Conservation (phyloP, 1,284 basidiomycete species). For the Violaceomyces palustris region DNA sequence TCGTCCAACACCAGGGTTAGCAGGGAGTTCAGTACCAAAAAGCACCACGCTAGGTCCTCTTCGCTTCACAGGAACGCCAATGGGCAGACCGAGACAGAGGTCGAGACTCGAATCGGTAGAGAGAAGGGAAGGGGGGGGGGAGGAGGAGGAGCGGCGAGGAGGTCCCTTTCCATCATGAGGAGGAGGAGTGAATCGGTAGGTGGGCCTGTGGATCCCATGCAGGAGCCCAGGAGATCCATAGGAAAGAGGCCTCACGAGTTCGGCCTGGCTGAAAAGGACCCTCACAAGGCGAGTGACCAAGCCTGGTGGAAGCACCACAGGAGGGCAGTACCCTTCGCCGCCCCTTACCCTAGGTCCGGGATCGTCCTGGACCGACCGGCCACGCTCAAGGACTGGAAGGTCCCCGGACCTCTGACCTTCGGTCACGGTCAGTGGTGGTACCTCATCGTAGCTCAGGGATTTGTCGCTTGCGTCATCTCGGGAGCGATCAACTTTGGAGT, state of each 20-base stretch:
- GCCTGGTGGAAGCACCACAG: conserved; percentile 1
- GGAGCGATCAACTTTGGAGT: conserved; percentile 49
- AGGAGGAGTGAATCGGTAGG: background rate
- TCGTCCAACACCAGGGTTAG: too few relatives aligned
- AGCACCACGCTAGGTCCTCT: too few relatives aligned
- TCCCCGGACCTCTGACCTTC: conserved; percentile 21
- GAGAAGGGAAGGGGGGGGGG: too few relatives aligned
- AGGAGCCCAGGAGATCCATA: conserved; percentile 27
- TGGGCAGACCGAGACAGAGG: too few relatives aligned
- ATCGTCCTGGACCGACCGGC: conserved; percentile 22
- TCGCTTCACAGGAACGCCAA: too few relatives aligned
- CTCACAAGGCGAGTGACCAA: conserved; percentile 4
- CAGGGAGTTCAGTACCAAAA: too few relatives aligned
- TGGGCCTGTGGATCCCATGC: conserved; percentile 20
- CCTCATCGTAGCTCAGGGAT: conserved; percentile 13
- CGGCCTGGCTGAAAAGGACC: conserved; percentile 10
- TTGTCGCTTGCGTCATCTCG: conserved; percentile 26
- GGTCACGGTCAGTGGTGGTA: conserved; percentile 27
- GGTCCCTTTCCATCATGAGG: conserved; percentile 6
- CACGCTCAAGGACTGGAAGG: conserved; percentile 13
- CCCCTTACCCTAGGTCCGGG: conserved; percentile 22
- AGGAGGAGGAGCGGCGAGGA: conserved; percentile 7
- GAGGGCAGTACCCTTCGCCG: conserved; percentile 23
- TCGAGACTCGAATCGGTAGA: too few relatives aligned
- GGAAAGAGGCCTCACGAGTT: conserved; percentile 20